Evolutionary conservation across 441 rosid genomes (phyloP).

Genomic region (Aquilaria agallochum): DNA sequence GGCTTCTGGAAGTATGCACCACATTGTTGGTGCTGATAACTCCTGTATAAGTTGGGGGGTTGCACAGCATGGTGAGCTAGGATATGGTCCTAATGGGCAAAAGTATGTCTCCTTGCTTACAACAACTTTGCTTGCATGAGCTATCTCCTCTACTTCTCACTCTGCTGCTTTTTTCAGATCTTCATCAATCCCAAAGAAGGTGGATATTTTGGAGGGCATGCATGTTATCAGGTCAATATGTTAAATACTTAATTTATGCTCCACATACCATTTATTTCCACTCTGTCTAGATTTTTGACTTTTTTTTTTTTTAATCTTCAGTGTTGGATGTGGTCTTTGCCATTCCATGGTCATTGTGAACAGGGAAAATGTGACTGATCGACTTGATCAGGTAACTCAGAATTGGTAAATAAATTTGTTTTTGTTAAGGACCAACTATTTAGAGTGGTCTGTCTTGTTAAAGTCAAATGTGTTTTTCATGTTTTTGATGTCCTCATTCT

Average conservation of each 20-base stretch:
- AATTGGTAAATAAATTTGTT: not conserved
- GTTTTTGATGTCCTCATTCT: too few relatives aligned
- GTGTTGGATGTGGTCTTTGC: constrained; percentile 87
- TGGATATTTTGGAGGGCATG: constrained; percentile 87
- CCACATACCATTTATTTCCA: too few relatives aligned
- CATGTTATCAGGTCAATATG: constrained; percentile 74
- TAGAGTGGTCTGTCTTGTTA: too few relatives aligned
- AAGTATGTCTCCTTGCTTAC: constrained; percentile 41
- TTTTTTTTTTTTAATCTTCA: constrained; percentile 24
- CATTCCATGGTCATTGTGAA: constrained; percentile 91
- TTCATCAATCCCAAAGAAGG: constrained; percentile 90
- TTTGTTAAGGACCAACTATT: too few relatives aligned
- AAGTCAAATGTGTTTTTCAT: too few relatives aligned
- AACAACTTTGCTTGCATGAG: constrained; percentile 2
- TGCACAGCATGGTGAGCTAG: constrained; percentile 90
- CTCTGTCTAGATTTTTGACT: not conserved
- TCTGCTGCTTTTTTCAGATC: constrained; percentile 44
- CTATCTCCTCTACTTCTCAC: constrained; percentile 11
- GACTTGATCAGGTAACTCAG: constrained; percentile 72
- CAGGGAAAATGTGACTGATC: constrained; percentile 56
- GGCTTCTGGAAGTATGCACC: constrained; percentile 96
- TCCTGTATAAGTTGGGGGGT: constrained; percentile 99
- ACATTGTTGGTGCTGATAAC: constrained; percentile 94
- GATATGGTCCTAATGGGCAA: constrained; percentile 92
- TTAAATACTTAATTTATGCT: not conserved